These are phyloP conservation scores for Nevesoporus exiguus DNA, from an alignment of 768 basidiomycete genomes.

Conservation along the genomic window DNA sequence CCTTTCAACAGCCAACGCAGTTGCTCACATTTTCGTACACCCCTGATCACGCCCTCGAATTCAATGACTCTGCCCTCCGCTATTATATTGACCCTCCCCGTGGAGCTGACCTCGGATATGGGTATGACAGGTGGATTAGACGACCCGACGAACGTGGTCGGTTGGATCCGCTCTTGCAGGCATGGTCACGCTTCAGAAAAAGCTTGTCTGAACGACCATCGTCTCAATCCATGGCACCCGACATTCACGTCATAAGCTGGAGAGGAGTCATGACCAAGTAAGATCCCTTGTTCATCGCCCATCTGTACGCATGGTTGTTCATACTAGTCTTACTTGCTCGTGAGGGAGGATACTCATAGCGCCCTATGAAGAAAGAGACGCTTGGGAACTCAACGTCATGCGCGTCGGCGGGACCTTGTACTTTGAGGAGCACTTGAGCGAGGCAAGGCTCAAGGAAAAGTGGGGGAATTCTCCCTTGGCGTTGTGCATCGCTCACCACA, in stretches of 20 bases:
- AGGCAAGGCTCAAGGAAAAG: conserved; percentile 62
- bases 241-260: conserved; percentile 66
- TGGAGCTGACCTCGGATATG: conserved; percentile 62
- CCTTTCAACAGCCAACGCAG: conserved; percentile 69
- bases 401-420: conserved; percentile 63
- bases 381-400: conserved; percentile 86
- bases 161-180: conserved; percentile 64
- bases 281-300: conserved; percentile 21
- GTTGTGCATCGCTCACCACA: neutral
- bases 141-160: conserved; percentile 63
- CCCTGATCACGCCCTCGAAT: conserved; percentile 51
- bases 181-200: conserved; percentile 44
- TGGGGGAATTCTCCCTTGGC: conserved; percentile 31
- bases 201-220: conserved; percentile 34
- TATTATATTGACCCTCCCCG: conserved; percentile 69
- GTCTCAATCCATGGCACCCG: conserved; percentile 28
- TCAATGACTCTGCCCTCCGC: conserved; percentile 64
- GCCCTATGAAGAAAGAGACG: conserved; percentile 78
- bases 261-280: conserved; percentile 85
- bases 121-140: conserved; percentile 71
- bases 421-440: conserved; percentile 67
- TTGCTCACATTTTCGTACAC: conserved; percentile 74
- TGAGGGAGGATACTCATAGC: conserved; percentile 72
- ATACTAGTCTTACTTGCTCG: conserved; percentile 21
- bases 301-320: neutral